Base-by-base conservation (phyloP, 75 land plant species). In the Picea sitchensis region DNA sequence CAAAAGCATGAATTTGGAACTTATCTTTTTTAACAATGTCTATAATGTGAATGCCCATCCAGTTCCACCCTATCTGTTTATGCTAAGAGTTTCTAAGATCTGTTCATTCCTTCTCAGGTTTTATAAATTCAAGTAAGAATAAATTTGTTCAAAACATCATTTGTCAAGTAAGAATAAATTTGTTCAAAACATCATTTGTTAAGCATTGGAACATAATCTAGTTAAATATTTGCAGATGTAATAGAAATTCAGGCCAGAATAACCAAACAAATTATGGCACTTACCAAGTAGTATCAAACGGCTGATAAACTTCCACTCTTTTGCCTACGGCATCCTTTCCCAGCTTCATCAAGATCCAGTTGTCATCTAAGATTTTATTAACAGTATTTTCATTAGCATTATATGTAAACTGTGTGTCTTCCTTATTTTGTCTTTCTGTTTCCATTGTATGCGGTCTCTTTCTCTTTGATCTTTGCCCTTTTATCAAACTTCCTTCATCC, bases 291-390 rank as follows among this genome's bases (percentile, higher is more conserved):
- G 89, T 84, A 58, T 94, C 94, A 18, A 87, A 86, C 65, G 87
- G 60, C 77, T 90, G 87, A 57, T 88, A 87, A 77, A 96, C 86
- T 82, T 96, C 98, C 17, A 94, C 91, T 79, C 90, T 87, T 82
- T 96, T 96, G 31, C 95, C 91, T 83, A 94, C 80, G 30, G 99
- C 98, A 92, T 94, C 95, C 63, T 87, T 87, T 3, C 95, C 99
- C 69, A 96, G 82, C 80, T 90, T 91, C 80, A 90, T 89, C 80
- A 95, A 75, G 78, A 96, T 94, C 93, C 96, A 89, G 78, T 86
- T 92, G 51, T 90, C 95, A 82, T 94, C 95, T 80, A 84, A 63
- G 31, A 63, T 79, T 65, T 83, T 84, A 74, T 83, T 81, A 78
- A 83, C 82, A 15, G 81, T 38, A 61, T 84, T 79, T 63, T 84